Evolutionary conservation across 164 flowering plant genomes (phyloP).

Genomic region (Nymphaea thermarum): DNA sequence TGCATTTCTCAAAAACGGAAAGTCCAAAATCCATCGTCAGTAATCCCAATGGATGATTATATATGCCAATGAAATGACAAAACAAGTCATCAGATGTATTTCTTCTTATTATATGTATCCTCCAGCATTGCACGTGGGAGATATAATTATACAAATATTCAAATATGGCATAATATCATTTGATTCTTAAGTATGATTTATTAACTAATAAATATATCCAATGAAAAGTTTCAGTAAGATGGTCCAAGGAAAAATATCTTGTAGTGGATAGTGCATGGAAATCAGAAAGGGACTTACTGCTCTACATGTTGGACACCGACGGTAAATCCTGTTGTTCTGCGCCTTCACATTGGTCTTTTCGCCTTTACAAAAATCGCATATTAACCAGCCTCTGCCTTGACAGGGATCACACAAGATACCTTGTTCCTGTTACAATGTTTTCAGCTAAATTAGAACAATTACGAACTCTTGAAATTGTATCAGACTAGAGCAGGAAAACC

Average conservation of each 20-base stretch:
- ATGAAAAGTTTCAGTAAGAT: background rate
- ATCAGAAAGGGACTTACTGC: conserved; percentile 44
- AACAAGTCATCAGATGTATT: no score
- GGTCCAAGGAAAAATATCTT: background rate
- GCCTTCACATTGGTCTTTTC: conserved; percentile 77
- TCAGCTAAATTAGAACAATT: background rate
- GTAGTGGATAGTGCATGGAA: background rate
- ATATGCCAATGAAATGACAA: no score
- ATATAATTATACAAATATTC: no score
- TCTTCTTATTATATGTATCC: no score
- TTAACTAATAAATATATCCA: background rate
- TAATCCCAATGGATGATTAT: no score
- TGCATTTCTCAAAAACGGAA: no score
- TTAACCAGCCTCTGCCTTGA: conserved; percentile 73
- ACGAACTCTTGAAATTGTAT: background rate
- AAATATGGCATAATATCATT: no score
- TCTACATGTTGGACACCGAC: conserved; percentile 87
- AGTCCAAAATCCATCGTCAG: no score
- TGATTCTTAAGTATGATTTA: background rate
- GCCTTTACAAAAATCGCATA: conserved; percentile 82
- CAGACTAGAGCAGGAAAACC: background rate
- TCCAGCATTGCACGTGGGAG: no score
- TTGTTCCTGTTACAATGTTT: conserved; percentile 10
- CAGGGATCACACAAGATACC: conserved; percentile 75
- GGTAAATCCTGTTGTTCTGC: conserved; percentile 53